phyloP scores from a whole-genome alignment of 2,329 filamentous ascomycete species.

The Penicillium sp. region DNA sequence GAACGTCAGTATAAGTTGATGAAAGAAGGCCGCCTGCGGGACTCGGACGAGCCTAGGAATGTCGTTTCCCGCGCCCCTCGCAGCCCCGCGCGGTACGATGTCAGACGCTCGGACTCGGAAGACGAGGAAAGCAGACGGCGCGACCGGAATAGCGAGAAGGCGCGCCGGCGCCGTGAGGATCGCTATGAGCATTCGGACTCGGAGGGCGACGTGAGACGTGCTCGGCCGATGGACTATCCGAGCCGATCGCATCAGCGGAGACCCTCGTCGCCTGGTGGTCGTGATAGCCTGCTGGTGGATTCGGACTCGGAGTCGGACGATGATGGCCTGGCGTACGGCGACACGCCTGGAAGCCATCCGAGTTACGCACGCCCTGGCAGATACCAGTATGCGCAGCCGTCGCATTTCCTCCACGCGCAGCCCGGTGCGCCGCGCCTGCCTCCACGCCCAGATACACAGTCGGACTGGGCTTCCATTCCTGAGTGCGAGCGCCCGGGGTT shows the following conservation, averaged over 20 bases:
- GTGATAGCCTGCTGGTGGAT: slow-evolving; percentile 22
- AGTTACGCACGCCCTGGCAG: slow-evolving; percentile 34
- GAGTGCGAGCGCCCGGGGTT: slow-evolving; percentile 43
- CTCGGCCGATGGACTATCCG: slow-evolving; percentile 15
- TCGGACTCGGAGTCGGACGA: slow-evolving; percentile 31
- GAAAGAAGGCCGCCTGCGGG: slow-evolving; percentile 14
- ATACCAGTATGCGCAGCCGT: slow-evolving; percentile 34
- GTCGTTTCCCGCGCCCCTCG: slow-evolving; percentile 17
- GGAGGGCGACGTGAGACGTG: slow-evolving; percentile 17
- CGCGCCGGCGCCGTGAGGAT: slow-evolving; percentile 20
- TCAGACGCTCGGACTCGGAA: slow-evolving; percentile 20
- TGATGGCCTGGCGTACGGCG: slow-evolving; percentile 40
- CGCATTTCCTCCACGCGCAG: slow-evolving; percentile 18
- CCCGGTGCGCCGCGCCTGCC: slow-evolving; percentile 14
- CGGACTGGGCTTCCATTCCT: slow-evolving; percentile 40
- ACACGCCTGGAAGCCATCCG: slow-evolving; percentile 29
- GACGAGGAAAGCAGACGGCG: slow-evolving; percentile 18
- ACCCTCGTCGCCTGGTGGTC: slow-evolving; percentile 22
- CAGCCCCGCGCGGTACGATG: slow-evolving; percentile 22
- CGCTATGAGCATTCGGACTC: slow-evolving; percentile 28
- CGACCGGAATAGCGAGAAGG: slow-evolving; percentile 7
- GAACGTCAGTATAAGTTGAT: slow-evolving; percentile 24
- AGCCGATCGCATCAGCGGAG: slow-evolving; percentile 21
- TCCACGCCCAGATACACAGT: slow-evolving; percentile 16
- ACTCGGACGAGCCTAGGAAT: slow-evolving; percentile 8